Percentiles rank a stretch among this genome's conserved stretches.
Conservation (phyloP, 192 early-diverging fungal genomes). For the Backusella macrospora region DNA sequence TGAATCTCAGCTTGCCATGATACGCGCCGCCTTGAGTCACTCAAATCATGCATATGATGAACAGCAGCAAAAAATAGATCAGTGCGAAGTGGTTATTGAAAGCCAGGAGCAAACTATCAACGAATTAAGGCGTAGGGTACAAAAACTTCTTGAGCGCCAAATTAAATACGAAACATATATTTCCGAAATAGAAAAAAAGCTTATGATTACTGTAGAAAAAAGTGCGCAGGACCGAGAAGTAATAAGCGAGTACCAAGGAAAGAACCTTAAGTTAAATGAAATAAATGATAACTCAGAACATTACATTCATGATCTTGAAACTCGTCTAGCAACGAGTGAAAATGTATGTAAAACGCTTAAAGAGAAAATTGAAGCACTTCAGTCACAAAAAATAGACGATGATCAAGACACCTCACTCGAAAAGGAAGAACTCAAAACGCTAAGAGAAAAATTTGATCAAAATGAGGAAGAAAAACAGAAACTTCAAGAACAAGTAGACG, state of each 20-base stretch:
- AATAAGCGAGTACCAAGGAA: slow-evolving; percentile 42
- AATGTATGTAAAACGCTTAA: slow-evolving; percentile 17
- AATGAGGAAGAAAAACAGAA: slow-evolving; percentile 5
- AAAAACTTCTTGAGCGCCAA: slow-evolving; percentile 45
- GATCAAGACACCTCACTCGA: background rate
- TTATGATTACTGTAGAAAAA: slow-evolving; percentile 34
- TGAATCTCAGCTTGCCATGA: slow-evolving; percentile 61
- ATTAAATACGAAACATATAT: slow-evolving; percentile 52
- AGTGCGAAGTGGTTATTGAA: slow-evolving; percentile 48
- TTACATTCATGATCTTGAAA: slow-evolving; percentile 49
- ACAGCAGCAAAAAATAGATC: slow-evolving; percentile 56
- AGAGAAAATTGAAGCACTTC: slow-evolving; percentile 15
- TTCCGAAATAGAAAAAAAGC: slow-evolving; percentile 42
- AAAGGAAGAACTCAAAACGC: background rate
- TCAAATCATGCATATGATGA: slow-evolving; percentile 58
- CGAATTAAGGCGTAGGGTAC: slow-evolving; percentile 45
- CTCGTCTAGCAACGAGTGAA: slow-evolving; percentile 29
- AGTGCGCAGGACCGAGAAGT: slow-evolving; percentile 40
- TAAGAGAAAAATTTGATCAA: slow-evolving; percentile 14
- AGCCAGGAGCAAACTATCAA: slow-evolving; percentile 53
- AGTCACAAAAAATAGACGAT: slow-evolving; percentile 1
- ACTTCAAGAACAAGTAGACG: slow-evolving; percentile 5
- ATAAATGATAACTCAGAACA: slow-evolving; percentile 45
- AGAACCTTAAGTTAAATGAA: slow-evolving; percentile 59
- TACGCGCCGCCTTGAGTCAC: slow-evolving; percentile 59